Conservation (phyloP, 306 rosid species). For the Begonia loranthoides region DNA sequence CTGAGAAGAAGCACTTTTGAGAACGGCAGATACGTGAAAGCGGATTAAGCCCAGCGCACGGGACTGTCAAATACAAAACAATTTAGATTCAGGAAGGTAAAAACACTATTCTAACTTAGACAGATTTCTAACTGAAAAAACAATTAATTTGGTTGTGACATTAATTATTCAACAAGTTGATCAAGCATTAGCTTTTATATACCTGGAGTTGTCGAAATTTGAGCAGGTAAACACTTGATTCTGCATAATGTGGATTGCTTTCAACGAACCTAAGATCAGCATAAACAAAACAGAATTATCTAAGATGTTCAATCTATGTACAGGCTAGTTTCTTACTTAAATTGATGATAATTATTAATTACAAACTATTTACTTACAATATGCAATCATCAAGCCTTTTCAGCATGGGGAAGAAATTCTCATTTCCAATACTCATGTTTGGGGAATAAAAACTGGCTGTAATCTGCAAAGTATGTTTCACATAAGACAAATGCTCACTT, state of each 20-base stretch:
- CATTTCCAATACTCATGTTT: slow-evolving; percentile 77
- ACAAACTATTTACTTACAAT: slow-evolving; percentile 46
- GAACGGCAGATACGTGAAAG: slow-evolving; percentile 67
- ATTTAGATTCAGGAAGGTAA: slow-evolving; percentile 14
- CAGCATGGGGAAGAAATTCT: slow-evolving; percentile 79
- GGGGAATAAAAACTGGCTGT: slow-evolving; percentile 84
- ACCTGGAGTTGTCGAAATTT: slow-evolving; percentile 99
- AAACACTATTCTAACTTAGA: slow-evolving; percentile 6
- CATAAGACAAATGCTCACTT: no score
- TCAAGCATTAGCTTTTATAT: slow-evolving; percentile 3
- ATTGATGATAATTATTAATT: background rate
- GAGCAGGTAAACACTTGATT: slow-evolving; percentile 91
- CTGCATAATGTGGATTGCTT: slow-evolving; percentile 88
- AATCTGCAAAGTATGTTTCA: slow-evolving; percentile 38
- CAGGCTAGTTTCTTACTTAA: no score
- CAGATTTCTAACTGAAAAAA: slow-evolving; percentile 7
- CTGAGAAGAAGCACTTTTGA: slow-evolving; percentile 93
- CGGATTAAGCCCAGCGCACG: slow-evolving; percentile 97
- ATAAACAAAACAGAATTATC: slow-evolving; percentile 7
- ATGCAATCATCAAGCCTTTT: slow-evolving; percentile 95
- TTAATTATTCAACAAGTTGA: background rate
- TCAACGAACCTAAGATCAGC: slow-evolving; percentile 66
- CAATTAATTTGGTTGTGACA: background rate
- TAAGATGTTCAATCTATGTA: no score
- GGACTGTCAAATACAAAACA: slow-evolving; percentile 44